phyloP scores from a whole-genome alignment of 2,329 filamentous ascomycete genomes.

The Phaeomoniella chlamydospora region DNA sequence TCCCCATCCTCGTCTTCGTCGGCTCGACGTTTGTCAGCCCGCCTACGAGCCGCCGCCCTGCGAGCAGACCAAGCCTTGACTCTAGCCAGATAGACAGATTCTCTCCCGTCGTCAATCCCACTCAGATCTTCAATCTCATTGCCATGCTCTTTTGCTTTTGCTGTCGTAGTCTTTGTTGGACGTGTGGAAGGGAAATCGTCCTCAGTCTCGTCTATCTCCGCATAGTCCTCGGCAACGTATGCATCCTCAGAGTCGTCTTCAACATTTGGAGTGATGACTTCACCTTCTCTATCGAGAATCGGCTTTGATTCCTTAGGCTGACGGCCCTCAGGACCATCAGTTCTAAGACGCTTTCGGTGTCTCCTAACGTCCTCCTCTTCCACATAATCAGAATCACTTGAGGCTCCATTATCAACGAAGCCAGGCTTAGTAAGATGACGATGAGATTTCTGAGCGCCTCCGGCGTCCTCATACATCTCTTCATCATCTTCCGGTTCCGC shows the following conservation, averaged over 20 bases:
- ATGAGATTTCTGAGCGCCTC: constrained; percentile 37
- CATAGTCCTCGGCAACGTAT: constrained; percentile 14
- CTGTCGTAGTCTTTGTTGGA: constrained; percentile 8
- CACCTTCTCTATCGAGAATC: not conserved
- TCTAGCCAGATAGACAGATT: constrained; percentile 61
- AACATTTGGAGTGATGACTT: constrained; percentile 3
- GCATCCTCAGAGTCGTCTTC: constrained; percentile 11
- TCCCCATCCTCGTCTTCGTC: constrained; percentile 6
- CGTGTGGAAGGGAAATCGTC: constrained; percentile 3
- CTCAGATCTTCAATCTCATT: constrained; percentile 38
- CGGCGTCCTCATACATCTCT: constrained; percentile 29
- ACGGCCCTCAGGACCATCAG: constrained; percentile 6
- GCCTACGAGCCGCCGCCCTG: constrained; percentile 44
- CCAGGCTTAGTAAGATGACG: constrained; percentile 60
- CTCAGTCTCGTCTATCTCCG: constrained; percentile 11
- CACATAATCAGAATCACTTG: constrained; percentile 8
- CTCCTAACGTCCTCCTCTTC: constrained; percentile 15
- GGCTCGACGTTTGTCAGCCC: constrained; percentile 18
- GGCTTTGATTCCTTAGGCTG: constrained; percentile 1
- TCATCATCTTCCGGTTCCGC: constrained; percentile 39
- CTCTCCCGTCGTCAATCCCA: constrained; percentile 77
- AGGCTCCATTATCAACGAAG: constrained; percentile 30
- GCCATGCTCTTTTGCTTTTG: constrained; percentile 12
- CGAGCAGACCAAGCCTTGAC: constrained; percentile 60
- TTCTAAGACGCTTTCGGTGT: constrained; percentile 6